Conservation (phyloP, 768 basidiomycete genomes). For the Mrakia blollopis region DNA sequence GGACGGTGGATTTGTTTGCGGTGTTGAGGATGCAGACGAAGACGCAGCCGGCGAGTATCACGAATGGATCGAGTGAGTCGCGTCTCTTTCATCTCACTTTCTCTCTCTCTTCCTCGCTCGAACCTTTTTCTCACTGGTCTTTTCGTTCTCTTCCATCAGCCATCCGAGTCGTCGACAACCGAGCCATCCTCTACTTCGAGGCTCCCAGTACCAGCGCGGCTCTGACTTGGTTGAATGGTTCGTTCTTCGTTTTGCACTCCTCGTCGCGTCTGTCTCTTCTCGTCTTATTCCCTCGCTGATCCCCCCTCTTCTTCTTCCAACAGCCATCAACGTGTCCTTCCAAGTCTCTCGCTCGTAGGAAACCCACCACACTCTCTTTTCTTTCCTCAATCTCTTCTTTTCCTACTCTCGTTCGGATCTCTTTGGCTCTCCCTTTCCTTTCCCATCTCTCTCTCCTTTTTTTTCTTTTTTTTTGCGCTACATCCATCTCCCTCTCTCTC, state of each 20-base stretch:
- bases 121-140: background rate
- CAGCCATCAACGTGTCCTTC: slow-evolving; percentile 62
- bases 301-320: background rate
- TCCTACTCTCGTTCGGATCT: background rate
- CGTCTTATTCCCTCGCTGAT: background rate
- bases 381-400: slow-evolving; percentile 72
- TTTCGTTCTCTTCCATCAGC: background rate
- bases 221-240: slow-evolving; percentile 20
- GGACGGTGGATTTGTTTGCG: slow-evolving; percentile 86
- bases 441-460: background rate
- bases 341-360: slow-evolving; percentile 70
- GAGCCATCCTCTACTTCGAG: slow-evolving; percentile 30
- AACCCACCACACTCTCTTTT: slow-evolving; percentile 84
- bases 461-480: background rate
- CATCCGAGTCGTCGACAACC: slow-evolving; percentile 29
- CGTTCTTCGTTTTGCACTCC: background rate
- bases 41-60: slow-evolving; percentile 81
- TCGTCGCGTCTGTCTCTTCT: background rate
- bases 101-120: background rate
- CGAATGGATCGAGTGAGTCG: slow-evolving; percentile 69
- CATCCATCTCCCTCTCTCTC: background rate
- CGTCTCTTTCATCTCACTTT: background rate
- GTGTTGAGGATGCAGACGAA: slow-evolving; percentile 92
- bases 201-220: slow-evolving; percentile 21
- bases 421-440: background rate